Conservation (phyloP, 2,329 filamentous ascomycete genomes). For the Colletotrichum costaricense region DNA sequence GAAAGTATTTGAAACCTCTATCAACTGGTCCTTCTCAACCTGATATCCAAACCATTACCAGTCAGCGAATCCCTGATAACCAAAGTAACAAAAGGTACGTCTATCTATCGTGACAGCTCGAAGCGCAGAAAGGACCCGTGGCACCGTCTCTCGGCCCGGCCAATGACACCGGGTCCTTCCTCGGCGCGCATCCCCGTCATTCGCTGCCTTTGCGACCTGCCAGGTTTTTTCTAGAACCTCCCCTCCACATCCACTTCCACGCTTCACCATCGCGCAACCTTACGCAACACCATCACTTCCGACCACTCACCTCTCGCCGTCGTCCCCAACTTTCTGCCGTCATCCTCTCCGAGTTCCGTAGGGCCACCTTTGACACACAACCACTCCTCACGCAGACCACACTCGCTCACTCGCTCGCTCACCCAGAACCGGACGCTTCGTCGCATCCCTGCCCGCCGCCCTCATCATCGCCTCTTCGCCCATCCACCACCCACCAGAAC, state of each 20-base stretch:
- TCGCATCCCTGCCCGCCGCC: constrained; percentile 21
- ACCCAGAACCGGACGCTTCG: background rate
- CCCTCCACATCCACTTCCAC: constrained; percentile 28
- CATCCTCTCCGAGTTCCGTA: constrained; percentile 21
- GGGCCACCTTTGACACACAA: constrained; percentile 26
- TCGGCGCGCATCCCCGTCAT: constrained; percentile 20
- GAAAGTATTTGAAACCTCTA: no score
- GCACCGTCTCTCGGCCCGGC: constrained; percentile 19
- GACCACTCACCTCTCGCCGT: constrained; percentile 9
- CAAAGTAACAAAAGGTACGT: background rate
- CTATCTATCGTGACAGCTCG: background rate
- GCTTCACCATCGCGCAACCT: background rate
- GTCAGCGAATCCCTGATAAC: no score
- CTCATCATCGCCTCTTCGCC: constrained; percentile 10
- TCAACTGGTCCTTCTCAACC: no score
- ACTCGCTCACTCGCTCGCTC: background rate
- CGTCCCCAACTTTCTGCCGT: constrained; percentile 26
- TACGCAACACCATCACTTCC: background rate
- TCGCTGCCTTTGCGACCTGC: constrained; percentile 11
- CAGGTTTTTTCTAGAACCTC: constrained; percentile 29
- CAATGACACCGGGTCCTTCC: constrained; percentile 25
- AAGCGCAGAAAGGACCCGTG: background rate
- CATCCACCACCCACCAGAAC: constrained; percentile 1
- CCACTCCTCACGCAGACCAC: constrained; percentile 12
- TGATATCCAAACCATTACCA: no score